These are phyloP conservation scores for Encephalitozoon hellem DNA, from an alignment of 371 early-diverging fungal species.

Conservation along the genomic window DNA sequence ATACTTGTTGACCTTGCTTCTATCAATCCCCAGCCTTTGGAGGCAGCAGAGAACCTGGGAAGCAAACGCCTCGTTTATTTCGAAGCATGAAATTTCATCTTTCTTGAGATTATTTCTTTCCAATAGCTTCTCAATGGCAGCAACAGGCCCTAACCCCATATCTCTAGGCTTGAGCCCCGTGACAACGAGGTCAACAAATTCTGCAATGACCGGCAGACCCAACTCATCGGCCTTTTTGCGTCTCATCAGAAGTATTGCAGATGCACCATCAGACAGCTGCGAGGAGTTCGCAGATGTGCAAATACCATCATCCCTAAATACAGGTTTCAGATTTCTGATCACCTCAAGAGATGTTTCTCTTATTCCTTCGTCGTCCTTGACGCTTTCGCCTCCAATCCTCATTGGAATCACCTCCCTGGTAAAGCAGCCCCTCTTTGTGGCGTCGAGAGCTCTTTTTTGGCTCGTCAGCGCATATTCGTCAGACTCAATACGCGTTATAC, in stretches of 20 bases:
- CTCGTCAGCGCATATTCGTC: slow-evolving; percentile 75
- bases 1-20: slow-evolving; percentile 84
- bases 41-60: slow-evolving; percentile 83
- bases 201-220: slow-evolving; percentile 73
- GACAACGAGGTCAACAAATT: slow-evolving; percentile 73
- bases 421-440: slow-evolving; percentile 78
- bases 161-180: slow-evolving; percentile 82
- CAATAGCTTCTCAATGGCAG: slow-evolving; percentile 76
- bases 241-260: slow-evolving; percentile 83
- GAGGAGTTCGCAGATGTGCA: slow-evolving; percentile 93
- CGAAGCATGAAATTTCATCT: slow-evolving; percentile 72
- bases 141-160: slow-evolving; percentile 85
- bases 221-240: slow-evolving; percentile 77
- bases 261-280: slow-evolving; percentile 93
- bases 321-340: slow-evolving; percentile 77
- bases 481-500: slow-evolving; percentile 70
- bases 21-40: slow-evolving; percentile 70
- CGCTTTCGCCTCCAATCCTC: slow-evolving; percentile 64
- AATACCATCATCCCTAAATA: slow-evolving; percentile 71
- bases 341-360: slow-evolving; percentile 71
- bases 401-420: slow-evolving; percentile 81
- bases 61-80: slow-evolving; percentile 95
- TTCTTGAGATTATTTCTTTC: slow-evolving; percentile 70
- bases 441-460: slow-evolving; percentile 69
- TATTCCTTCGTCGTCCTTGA: slow-evolving; percentile 79